Evolutionary conservation across 768 basidiomycete species (phyloP), one percentile per base, ranked within the genome.

Genomic region (Boletus barrowsii): DNA sequence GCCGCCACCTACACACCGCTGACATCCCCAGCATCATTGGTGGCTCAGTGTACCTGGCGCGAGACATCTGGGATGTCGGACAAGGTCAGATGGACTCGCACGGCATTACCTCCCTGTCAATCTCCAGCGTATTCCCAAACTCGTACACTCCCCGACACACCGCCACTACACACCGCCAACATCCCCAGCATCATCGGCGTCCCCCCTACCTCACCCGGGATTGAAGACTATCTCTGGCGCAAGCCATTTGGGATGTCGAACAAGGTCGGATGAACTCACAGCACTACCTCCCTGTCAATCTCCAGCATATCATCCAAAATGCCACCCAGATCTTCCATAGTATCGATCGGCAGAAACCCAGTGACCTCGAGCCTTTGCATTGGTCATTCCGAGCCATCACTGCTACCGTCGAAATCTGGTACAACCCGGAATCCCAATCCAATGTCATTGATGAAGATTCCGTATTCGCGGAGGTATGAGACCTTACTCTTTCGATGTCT

Each of bases 331-430:
- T 98, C 65, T 98, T 98, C 85, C 93, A 95, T 60, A n/a, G n/a
- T n/a, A 93, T 99, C 64, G 94, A 98, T 72, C 80, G 83, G 26
- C 84, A 96, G 55, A 93, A 97, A 64, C 91, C 95, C 0, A 92
- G 87, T 63, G 95, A 99, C 68, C 82, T 99, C 20, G 86, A 90
- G 32, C 97, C 97, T 0, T 78, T 79, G 0, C 60, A 88, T 98
- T 60, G 82, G 0, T 93, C 94, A 0, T 78, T 98, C 10, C 87
- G 91, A 40, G 97, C 95, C 9, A 87, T 98, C 62, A 98, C 95
- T 0, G 86, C 92, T 4, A 89, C 92, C 10, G 93, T 97, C 29
- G 95, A 98, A 71, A 98, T 99, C 60, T 95, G 93, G 85, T 98
- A 97, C 65, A 96, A 99, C 68, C 97, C 97, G 0, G 87, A 22